phyloP scores from a whole-genome alignment of 768 basidiomycete species.

The Boletus edulis region DNA sequence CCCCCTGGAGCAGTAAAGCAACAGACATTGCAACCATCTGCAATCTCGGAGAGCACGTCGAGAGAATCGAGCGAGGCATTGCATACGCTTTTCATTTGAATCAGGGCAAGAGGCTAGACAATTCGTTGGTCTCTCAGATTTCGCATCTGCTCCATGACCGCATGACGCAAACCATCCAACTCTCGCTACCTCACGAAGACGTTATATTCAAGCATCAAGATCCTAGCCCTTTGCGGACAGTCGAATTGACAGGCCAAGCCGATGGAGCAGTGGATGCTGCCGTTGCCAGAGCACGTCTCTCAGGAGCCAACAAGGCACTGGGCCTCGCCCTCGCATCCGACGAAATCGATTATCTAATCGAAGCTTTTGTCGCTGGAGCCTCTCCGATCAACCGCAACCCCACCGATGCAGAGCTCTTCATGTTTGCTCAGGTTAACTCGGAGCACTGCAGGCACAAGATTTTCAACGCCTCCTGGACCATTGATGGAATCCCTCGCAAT shows the following conservation, averaged over 20 bases:
- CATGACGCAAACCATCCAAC: slow-evolving; percentile 86
- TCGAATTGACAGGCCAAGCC: slow-evolving; percentile 51
- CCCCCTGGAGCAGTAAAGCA: slow-evolving; percentile 99
- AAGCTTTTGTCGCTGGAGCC: slow-evolving; percentile 77
- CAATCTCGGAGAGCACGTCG: slow-evolving; percentile 67
- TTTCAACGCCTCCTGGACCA: slow-evolving; percentile 96
- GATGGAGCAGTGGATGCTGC: slow-evolving; percentile 22
- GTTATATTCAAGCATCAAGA: slow-evolving; percentile 57
- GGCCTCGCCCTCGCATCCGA: slow-evolving; percentile 89
- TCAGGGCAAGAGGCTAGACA: slow-evolving; percentile 39
- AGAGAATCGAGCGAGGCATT: slow-evolving; percentile 84
- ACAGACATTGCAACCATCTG: slow-evolving; percentile 93
- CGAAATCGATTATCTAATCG: slow-evolving; percentile 90
- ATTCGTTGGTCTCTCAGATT: slow-evolving; percentile 50
- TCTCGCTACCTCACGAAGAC: slow-evolving; percentile 55
- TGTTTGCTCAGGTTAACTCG: slow-evolving; percentile 99
- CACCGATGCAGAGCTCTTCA: slow-evolving; percentile 97
- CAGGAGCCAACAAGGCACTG: slow-evolving; percentile 74
- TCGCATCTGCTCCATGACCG: slow-evolving; percentile 85
- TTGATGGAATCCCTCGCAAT: slow-evolving; percentile 66
- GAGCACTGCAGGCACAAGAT: slow-evolving; percentile 99
- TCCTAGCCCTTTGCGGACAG: slow-evolving; percentile 66
- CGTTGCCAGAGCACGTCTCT: slow-evolving; percentile 61
- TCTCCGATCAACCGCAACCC: slow-evolving; percentile 76
- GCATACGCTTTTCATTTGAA: slow-evolving; percentile 60